A percentile compares a stretch with the other conserved stretches of the same genome.
phyloP scores from a whole-genome alignment of 2,329 filamentous ascomycete genomes.

The Trichoderma endophyticum region DNA sequence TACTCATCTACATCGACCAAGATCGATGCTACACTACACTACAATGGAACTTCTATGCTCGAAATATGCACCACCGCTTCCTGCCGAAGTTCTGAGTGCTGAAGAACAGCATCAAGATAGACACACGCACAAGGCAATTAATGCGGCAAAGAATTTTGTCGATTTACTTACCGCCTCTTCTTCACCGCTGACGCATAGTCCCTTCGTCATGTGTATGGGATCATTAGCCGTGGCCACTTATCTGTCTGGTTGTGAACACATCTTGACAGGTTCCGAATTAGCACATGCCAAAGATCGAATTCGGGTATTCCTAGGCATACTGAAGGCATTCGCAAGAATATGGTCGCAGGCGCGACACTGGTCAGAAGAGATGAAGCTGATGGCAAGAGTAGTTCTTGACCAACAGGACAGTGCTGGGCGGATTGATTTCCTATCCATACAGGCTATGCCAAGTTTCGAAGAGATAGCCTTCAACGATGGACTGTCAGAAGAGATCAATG shows the following conservation, averaged over 20 bases:
- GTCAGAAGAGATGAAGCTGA: conserved; percentile 20
- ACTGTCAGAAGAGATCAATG: neutral
- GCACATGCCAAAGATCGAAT: conserved; percentile 18
- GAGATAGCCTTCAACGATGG: neutral
- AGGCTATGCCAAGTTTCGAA: neutral
- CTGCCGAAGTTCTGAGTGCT: conserved; percentile 14
- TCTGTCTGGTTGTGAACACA: conserved; percentile 21
- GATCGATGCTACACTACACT: conserved; percentile 22
- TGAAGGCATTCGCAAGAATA: conserved; percentile 20
- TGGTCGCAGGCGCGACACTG: conserved; percentile 22
- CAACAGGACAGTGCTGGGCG: neutral
- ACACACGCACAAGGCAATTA: conserved; percentile 21
- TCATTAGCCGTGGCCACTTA: conserved; percentile 22
- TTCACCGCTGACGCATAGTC: conserved; percentile 19
- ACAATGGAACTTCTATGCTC: conserved; percentile 24
- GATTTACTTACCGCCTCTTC: conserved; percentile 22
- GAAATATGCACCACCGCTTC: conserved; percentile 23
- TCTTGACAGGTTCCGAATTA: conserved; percentile 10
- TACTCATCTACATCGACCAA: conserved; percentile 21
- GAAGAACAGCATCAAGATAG: conserved; percentile 20
- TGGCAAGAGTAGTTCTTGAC: conserved; percentile 19
- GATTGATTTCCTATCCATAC: neutral
- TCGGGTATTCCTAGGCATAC: conserved; percentile 22
- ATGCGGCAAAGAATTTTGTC: conserved; percentile 17
- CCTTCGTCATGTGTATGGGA: conserved; percentile 24